These are phyloP conservation scores for Periconia digitata DNA, from an alignment of 2,329 filamentous ascomycete genomes.

Conservation along the genomic window DNA sequence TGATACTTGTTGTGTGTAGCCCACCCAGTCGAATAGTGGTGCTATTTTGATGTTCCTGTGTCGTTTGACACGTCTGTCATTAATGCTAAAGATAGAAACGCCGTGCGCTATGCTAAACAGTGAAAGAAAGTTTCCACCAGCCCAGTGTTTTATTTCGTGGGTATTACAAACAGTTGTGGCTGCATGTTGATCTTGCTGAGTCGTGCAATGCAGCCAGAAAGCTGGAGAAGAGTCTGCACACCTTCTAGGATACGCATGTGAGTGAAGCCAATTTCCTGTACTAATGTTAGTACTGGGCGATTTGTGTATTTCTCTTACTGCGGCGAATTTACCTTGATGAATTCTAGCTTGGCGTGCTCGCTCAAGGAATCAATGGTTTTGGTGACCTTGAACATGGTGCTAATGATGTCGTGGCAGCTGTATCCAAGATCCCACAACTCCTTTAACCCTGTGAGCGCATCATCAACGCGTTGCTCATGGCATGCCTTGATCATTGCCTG, in stretches of 20 bases:
- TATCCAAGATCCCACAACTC: conserved; percentile 96
- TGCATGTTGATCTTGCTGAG: conserved; percentile 98
- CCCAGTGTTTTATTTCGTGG: conserved; percentile 14
- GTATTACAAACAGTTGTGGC: conserved; percentile 70
- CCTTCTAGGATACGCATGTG: conserved; percentile 99
- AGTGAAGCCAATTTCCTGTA: conserved; percentile 90
- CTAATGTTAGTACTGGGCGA: not conserved
- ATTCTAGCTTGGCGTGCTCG: conserved; percentile 94
- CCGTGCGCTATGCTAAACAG: conserved; percentile 39
- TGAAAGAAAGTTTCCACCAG: conserved; percentile 4
- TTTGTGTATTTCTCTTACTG: not conserved
- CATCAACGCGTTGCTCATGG: conserved; percentile 87
- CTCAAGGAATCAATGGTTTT: conserved; percentile 91
- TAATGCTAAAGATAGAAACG: conserved; percentile 7
- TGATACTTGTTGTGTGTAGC: no score
- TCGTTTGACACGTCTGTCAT: not conserved
- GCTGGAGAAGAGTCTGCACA: conserved; percentile 89
- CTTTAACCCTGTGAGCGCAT: conserved; percentile 79
- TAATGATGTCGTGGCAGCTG: conserved; percentile 98
- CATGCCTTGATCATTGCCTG: conserved; percentile 98
- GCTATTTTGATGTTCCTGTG: not conserved
- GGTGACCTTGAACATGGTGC: conserved; percentile 98
- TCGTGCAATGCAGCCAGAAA: conserved; percentile 88
- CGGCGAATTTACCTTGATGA: conserved; percentile 65
- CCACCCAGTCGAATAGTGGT: not conserved